Evolutionary conservation across 768 basidiomycete species (phyloP).

Genomic region (Gymnopilus junonius): DNA sequence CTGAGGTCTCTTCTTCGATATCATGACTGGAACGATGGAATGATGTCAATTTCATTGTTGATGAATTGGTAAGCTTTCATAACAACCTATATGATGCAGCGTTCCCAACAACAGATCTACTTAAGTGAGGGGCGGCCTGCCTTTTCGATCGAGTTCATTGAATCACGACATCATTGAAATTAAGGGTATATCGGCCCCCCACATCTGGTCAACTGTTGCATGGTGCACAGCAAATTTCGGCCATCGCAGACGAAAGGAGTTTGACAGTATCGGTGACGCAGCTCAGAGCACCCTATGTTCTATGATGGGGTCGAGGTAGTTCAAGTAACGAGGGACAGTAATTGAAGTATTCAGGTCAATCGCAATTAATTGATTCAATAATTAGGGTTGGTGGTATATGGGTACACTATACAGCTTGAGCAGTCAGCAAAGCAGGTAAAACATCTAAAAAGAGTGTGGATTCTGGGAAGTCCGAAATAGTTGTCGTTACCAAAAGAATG

Average conservation of each 20-base stretch:
- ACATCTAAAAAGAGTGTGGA: slow-evolving; percentile 24
- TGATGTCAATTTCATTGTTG: slow-evolving; percentile 21
- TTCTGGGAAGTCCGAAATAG: slow-evolving; percentile 9
- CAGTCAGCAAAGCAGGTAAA: slow-evolving; percentile 17
- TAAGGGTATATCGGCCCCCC: slow-evolving; percentile 9
- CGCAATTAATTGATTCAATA: slow-evolving; percentile 10
- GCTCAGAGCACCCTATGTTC: neutral
- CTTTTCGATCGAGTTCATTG: neutral
- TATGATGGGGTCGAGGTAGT: neutral
- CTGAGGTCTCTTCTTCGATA: neutral
- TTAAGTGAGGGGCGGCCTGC: neutral
- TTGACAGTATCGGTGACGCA: neutral
- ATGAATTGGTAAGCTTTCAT: slow-evolving; percentile 11
- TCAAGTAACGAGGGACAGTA: neutral
- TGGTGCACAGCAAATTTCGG: slow-evolving; percentile 11
- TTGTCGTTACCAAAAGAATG: slow-evolving; percentile 24
- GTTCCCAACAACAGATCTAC: slow-evolving; percentile 3
- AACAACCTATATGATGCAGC: slow-evolving; percentile 12
- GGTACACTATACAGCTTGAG: slow-evolving; percentile 20
- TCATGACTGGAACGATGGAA: slow-evolving; percentile 19
- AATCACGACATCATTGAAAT: slow-evolving; percentile 7
- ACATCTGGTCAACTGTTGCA: slow-evolving; percentile 19
- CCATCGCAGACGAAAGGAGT: neutral
- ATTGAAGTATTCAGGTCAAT: neutral
- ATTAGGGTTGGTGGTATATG: slow-evolving; percentile 19